Conservation (phyloP, 345 rosid genomes). For the Isatis tinctoria region DNA sequence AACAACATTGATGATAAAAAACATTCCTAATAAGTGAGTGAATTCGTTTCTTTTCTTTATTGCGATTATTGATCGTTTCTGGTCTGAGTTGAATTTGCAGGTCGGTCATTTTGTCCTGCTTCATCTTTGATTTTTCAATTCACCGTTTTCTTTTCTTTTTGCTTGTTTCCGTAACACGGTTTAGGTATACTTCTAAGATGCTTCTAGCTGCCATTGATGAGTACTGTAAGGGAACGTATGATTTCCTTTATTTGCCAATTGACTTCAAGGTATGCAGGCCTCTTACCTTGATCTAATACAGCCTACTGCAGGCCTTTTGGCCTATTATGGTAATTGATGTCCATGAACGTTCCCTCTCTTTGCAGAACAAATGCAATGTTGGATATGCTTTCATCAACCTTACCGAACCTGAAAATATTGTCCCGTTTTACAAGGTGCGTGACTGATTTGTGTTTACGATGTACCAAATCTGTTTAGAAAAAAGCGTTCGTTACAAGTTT, state of each 20-base stretch:
- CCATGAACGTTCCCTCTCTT: background rate
- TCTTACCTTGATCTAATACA: slow-evolving; percentile 2
- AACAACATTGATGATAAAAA: slow-evolving; percentile 93
- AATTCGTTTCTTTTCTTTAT: background rate
- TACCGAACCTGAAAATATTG: slow-evolving; percentile 64
- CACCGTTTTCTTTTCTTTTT: background rate
- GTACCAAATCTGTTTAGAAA: background rate
- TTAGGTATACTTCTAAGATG: slow-evolving; percentile 82
- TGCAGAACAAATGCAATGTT: slow-evolving; percentile 89
- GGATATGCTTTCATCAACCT: slow-evolving; percentile 92
- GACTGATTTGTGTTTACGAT: background rate
- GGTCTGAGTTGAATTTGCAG: background rate
- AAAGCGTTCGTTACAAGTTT: slow-evolving; percentile 1
- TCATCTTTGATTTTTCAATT: background rate
- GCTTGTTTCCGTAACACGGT: background rate
- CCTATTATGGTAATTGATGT: background rate
- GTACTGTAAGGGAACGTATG: slow-evolving; percentile 67
- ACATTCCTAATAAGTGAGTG: slow-evolving; percentile 90
- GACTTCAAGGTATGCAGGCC: slow-evolving; percentile 62
- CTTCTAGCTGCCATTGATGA: slow-evolving; percentile 78
- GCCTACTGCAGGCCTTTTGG: background rate
- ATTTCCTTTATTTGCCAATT: slow-evolving; percentile 75
- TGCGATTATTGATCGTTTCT: background rate
- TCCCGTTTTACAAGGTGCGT: slow-evolving; percentile 41
- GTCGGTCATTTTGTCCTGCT: background rate